phyloP scores from a whole-genome alignment of 75 land plant species.

The Pinus tabuliformis region DNA sequence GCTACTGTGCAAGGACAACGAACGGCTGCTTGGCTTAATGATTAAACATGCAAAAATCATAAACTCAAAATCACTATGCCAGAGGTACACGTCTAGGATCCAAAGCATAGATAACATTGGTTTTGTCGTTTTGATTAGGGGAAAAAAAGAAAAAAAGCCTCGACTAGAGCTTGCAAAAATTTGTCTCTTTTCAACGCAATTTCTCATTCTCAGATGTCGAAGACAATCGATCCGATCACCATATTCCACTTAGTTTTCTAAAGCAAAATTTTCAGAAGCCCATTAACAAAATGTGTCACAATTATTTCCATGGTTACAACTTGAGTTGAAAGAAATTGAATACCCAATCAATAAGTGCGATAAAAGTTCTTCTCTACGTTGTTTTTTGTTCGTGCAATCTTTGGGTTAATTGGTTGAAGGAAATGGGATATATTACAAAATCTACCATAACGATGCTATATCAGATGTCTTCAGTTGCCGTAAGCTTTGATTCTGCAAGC shows the following conservation, averaged over 20 bases:
- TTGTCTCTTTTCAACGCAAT: too few species aligned
- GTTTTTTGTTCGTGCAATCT: neutral
- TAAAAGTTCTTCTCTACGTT: neutral
- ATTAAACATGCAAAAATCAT: neutral
- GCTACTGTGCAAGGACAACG: neutral
- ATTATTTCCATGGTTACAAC: neutral
- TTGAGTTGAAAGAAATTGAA: neutral
- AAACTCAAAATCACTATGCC: neutral
- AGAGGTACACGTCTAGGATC: too few species aligned
- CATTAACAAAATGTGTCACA: neutral
- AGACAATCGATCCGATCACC: neutral
- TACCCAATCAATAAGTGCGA: neutral
- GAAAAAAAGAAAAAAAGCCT: neutral
- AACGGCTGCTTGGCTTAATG: neutral
- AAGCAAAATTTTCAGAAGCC: neutral
- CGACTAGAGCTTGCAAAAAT: too few species aligned
- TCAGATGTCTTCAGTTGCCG: neutral
- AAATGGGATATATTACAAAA: neutral
- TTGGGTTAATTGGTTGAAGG: neutral
- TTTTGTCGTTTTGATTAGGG: neutral
- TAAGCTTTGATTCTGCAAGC: too few species aligned
- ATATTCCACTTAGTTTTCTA: neutral
- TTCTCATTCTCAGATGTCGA: too few species aligned
- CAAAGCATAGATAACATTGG: neutral
- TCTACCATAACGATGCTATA: neutral